phyloP scores from a whole-genome alignment of 2,329 filamentous ascomycete genomes.

The Lachnellula willkommii region DNA sequence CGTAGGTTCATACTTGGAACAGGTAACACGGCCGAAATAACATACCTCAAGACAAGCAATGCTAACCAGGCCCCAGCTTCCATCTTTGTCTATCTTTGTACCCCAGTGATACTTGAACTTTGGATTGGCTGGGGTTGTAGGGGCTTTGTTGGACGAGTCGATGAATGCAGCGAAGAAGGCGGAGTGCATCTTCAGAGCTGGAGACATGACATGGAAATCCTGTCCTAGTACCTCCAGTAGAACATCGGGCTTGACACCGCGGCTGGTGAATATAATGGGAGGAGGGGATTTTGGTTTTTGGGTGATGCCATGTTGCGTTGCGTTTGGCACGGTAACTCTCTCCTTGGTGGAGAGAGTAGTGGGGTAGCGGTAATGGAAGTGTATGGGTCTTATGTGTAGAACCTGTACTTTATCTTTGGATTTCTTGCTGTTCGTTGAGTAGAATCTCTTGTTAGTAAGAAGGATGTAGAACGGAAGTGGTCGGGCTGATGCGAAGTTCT shows the following conservation, averaged over 20 bases:
- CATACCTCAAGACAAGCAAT: neutral
- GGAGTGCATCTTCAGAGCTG: neutral
- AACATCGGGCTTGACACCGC: neutral
- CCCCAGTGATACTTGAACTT: slow-evolving; percentile 1
- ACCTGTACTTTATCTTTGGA: too few relatives aligned
- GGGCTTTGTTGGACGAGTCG: neutral
- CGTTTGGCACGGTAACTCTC: neutral
- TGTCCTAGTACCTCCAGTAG: neutral
- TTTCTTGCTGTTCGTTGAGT: too few relatives aligned
- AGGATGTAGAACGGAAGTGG: too few relatives aligned
- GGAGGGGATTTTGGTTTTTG: neutral
- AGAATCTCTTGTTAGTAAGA: too few relatives aligned
- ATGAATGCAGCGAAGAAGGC: neutral
- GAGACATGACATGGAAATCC: neutral
- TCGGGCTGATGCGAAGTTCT: too few relatives aligned
- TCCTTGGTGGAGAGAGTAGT: too few relatives aligned
- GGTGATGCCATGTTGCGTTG: neutral
- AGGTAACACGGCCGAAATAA: neutral
- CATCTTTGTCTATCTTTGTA: neutral
- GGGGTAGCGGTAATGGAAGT: too few relatives aligned
- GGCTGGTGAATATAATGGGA: neutral
- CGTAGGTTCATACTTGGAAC: neutral
- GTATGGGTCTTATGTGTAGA: too few relatives aligned
- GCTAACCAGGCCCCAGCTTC: neutral
- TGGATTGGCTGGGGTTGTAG: too few relatives aligned